A percentile compares a stretch with the other conserved stretches of the same genome.
These are phyloP conservation scores for Trichophyton simii DNA, from an alignment of 2,329 filamentous ascomycete genomes.

Conservation along the genomic window DNA sequence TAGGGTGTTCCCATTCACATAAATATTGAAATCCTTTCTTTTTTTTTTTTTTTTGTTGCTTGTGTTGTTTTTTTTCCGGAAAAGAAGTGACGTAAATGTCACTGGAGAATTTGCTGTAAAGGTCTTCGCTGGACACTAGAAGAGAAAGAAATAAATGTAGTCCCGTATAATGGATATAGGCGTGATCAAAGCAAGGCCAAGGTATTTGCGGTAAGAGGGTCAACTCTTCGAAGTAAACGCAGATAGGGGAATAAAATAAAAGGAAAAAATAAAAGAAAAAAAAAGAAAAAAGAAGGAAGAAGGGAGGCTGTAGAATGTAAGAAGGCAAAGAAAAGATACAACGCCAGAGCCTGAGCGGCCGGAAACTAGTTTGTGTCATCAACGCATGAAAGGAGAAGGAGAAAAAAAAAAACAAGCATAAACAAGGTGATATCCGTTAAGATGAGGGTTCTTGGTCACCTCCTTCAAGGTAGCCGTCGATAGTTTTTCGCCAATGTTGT, in stretches of 20 bases:
- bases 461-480: slow-evolving; percentile 57
- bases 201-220: not conserved
- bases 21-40: too few species aligned
- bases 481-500: slow-evolving; percentile 92
- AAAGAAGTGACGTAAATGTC: too few species aligned
- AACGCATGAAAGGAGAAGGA: not conserved
- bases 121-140: not conserved
- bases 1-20: too few species aligned
- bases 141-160: not conserved
- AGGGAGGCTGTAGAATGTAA: not conserved
- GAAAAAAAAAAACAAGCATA: not conserved
- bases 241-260: not conserved
- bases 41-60: too few species aligned
- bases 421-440: slow-evolving; percentile 15
- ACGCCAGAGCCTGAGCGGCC: slow-evolving; percentile 1
- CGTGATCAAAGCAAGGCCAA: not conserved
- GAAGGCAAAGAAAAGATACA: not conserved
- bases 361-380: not conserved
- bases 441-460: not conserved
- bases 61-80: too few species aligned
- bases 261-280: not conserved
- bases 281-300: not conserved
- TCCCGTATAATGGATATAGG: not conserved
- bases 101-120: not conserved
- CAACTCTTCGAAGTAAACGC: not conserved